These are phyloP conservation scores for Tetrapisispora taiwanensis DNA, from an alignment of 805 yeast species.

Conservation along the genomic window DNA sequence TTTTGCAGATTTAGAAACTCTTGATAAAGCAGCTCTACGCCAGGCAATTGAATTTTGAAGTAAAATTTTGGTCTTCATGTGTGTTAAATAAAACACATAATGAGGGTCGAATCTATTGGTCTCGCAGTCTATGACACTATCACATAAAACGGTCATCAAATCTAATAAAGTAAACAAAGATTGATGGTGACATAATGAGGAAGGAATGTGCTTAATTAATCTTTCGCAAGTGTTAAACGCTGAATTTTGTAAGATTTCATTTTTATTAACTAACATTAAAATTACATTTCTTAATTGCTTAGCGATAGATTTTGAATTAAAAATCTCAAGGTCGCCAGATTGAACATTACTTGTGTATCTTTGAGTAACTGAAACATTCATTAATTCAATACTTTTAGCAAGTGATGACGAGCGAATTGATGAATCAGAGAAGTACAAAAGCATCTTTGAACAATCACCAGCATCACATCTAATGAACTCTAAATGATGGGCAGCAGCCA, in stretches of 20 bases:
- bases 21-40: constrained; percentile 57
- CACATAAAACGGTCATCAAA: constrained; percentile 63
- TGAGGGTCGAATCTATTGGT: constrained; percentile 77
- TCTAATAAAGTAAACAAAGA: constrained; percentile 76
- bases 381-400: constrained; percentile 54
- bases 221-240: constrained; percentile 71
- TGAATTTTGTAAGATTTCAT: constrained; percentile 60
- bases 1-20: constrained; percentile 47
- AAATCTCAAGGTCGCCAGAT: constrained; percentile 43
- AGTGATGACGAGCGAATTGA: constrained; percentile 60
- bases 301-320: constrained; percentile 51
- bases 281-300: constrained; percentile 60
- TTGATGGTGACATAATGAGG: constrained; percentile 62
- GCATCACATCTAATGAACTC: constrained; percentile 70
- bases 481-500: constrained; percentile 69
- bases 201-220: constrained; percentile 58
- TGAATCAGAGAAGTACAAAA: constrained; percentile 80
- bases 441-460: constrained; percentile 72
- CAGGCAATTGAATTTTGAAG: constrained; percentile 65
- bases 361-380: constrained; percentile 49
- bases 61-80: constrained; percentile 29
- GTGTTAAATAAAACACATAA: constrained; percentile 45
- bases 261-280: constrained; percentile 67
- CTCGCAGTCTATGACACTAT: constrained; percentile 75
- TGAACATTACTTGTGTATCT: constrained; percentile 46